Base-by-base conservation (phyloP, 345 rosid genomes). In the Melaleuca quinquenervia region DNA sequence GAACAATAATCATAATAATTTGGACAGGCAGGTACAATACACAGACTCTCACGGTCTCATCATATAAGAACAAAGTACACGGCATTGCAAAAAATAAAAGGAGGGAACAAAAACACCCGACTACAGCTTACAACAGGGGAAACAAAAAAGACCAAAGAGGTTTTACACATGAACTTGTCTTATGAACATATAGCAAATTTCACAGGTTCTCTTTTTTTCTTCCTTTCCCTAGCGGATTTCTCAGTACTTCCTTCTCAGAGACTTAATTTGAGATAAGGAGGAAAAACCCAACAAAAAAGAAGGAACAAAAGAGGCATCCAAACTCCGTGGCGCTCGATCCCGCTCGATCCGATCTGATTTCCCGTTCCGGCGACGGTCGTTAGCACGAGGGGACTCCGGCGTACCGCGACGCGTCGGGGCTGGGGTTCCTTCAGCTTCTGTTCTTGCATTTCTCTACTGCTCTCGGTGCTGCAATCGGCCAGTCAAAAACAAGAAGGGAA, bases 401-500 rank as follows among this genome's bases (percentile, higher is more conserved):
- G 1, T 18, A 70, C 80, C 26, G 44, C 18, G 80, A 70, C 26
- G 5, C 7, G 48, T 20, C 26, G 14, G 48, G 36, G 80, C 11
- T 22, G 3, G 14, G 26, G 80, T 36, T 11, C 80, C 80, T 70
- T 96, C 94, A 96, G 88, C 93, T 90, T 90, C 98, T 94, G 91
- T 91, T 94, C 96, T 92, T 94, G 93, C 94, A 92, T 74, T 94
- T 94, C 91, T 93, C 97, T 70, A 93, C 88, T 52, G 97, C 95
- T 87, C 94, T 92, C 85, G 97, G 97, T 29, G 97, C 97, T 94
- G 94, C 85, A 88, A 86, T 20, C 80, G 52, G 24, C n/a, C 49
- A 13, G 50, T 18, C 21, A 52, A 26, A 32, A 16, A 56, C 26
- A 52, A 41, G 41, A 41, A 1, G 48, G 21, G 85, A 32, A 36